Base-by-base conservation (phyloP, 2,329 filamentous ascomycete genomes). In the Fusarium concolor region DNA sequence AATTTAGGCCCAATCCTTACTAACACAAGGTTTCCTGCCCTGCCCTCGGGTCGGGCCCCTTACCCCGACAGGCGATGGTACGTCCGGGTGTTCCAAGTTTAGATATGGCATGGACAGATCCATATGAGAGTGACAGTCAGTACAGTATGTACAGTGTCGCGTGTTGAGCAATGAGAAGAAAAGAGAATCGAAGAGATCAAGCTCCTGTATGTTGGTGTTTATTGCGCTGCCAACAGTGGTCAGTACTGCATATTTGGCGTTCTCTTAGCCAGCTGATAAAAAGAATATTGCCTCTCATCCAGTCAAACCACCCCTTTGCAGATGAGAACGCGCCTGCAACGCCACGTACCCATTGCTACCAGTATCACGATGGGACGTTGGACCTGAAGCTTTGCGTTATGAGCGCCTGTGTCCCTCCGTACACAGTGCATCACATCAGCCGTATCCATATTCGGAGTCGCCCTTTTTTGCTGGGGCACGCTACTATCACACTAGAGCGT, bases 341-440 rank as follows among this genome's bases (percentile, higher is more conserved):
- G 58, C 70, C 62, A 58, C 56, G 29, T 56, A 43, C 60, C 47
- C 55, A 49, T 52, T 59, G 59, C 71, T 70, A 71, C 71, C 67
- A 67, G 43, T 54, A 56, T 63, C 45, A 38, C 31, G 53, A 70
- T 66, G 71, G 67, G 66, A 59, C 71, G 68, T 70, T 74, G 62
- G 65, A 63, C 71, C 64, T 73, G 61, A 58, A 62, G 52, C 62
- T 18, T 35, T 71, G 67, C 68, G 39, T 24, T 7, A 6, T 44
- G 10, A 5, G 7, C 1, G 1, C 3, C 1, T 28, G 5, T 15
- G 12, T 52, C 12, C 18, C 18, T 35, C 71, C 66, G 73, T 62
- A 74, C 58, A 72, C 67, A 72, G 72, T 72, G 68, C 45, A 49
- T 41, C 64, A 33, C 22, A 47, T 57, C 47, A 45, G 43, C 46